Percentiles rank a stretch among this genome's conserved stretches.
Evolutionary conservation across 2,329 filamentous ascomycete species (phyloP).

Genomic region (Neospermospora avenae): DNA sequence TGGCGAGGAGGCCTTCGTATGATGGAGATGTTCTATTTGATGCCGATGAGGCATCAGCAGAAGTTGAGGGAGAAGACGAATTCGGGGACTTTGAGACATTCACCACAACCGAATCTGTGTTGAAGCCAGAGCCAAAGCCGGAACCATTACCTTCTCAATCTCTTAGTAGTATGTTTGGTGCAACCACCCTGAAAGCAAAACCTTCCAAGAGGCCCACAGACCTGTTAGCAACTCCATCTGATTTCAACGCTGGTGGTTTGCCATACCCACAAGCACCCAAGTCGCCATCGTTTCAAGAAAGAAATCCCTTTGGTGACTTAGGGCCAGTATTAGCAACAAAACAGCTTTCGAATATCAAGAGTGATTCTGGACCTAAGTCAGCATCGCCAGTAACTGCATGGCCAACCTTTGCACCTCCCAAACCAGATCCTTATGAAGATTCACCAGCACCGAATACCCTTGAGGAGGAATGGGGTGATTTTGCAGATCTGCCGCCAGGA

Average conservation of each 20-base stretch:
- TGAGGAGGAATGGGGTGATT: conserved; percentile 53
- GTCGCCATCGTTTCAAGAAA: conserved; percentile 51
- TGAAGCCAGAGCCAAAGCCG: conserved; percentile 20
- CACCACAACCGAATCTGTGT: conserved; percentile 27
- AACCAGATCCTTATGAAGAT: conserved; percentile 27
- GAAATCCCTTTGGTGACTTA: conserved; percentile 51
- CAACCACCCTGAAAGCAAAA: conserved; percentile 30
- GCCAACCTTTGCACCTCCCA: conserved; percentile 28
- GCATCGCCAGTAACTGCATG: conserved; percentile 33
- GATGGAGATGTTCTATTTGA: conserved; percentile 36
- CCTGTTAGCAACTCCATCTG: conserved; percentile 35
- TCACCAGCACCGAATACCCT: conserved; percentile 34
- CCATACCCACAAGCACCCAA: conserved; percentile 47
- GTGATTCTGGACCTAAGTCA: conserved; percentile 34
- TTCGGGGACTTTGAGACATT: conserved; percentile 67
- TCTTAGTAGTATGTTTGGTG: conserved; percentile 35
- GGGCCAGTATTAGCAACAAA: conserved; percentile 42
- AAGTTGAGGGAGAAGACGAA: conserved; percentile 53
- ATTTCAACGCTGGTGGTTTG: conserved; percentile 25
- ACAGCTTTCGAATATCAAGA: conserved; percentile 34
- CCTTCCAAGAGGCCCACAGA: conserved; percentile 35
- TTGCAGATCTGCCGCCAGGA: conserved; percentile 41
- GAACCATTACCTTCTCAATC: conserved; percentile 19
- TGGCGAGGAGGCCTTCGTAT: conserved; percentile 14
- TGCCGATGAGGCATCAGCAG: conserved; percentile 36